phyloP scores from a whole-genome alignment of 2,329 filamentous ascomycete species.

The Dactylella cylindrospora region DNA sequence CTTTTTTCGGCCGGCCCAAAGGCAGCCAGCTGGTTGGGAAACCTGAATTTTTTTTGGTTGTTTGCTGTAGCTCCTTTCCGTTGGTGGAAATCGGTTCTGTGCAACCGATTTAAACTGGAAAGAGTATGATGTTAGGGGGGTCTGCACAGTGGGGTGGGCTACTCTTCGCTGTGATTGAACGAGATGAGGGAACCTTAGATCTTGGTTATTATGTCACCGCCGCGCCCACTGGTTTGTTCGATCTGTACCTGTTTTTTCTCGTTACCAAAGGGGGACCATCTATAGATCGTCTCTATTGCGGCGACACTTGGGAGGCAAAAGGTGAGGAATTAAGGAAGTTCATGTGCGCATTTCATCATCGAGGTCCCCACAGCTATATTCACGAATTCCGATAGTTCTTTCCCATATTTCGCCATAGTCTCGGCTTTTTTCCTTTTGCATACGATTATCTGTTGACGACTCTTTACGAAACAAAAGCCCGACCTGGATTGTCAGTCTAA shows the following conservation, averaged over 20 bases:
- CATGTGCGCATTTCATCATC: slow-evolving; percentile 19
- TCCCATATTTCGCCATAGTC: too few species aligned
- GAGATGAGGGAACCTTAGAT: slow-evolving; percentile 8
- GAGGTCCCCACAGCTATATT: slow-evolving; percentile 2
- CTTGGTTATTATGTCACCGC: slow-evolving; percentile 36
- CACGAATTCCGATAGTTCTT: slow-evolving; percentile 10
- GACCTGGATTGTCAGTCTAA: slow-evolving; percentile 10
- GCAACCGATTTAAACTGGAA: background rate
- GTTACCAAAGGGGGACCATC: too few species aligned
- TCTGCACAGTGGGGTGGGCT: background rate
- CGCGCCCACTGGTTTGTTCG: slow-evolving; percentile 1
- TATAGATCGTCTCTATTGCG: too few species aligned
- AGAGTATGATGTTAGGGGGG: background rate
- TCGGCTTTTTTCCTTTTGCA: background rate
- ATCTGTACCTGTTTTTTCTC: slow-evolving; percentile 7
- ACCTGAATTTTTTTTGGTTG: slow-evolving; percentile 17
- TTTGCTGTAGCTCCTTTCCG: background rate
- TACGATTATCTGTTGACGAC: slow-evolving; percentile 16
- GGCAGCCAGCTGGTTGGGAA: too few species aligned
- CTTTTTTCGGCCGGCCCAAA: too few species aligned
- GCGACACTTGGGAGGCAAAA: slow-evolving; percentile 20
- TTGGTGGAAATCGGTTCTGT: slow-evolving; percentile 8
- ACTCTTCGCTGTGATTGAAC: background rate
- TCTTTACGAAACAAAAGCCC: slow-evolving; percentile 22
- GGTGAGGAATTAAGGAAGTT: background rate